Percentiles rank a stretch among this genome's conserved stretches.
Conservation (phyloP, 495 filamentous ascomycete species). For the Chaetomium fimeti region DNA sequence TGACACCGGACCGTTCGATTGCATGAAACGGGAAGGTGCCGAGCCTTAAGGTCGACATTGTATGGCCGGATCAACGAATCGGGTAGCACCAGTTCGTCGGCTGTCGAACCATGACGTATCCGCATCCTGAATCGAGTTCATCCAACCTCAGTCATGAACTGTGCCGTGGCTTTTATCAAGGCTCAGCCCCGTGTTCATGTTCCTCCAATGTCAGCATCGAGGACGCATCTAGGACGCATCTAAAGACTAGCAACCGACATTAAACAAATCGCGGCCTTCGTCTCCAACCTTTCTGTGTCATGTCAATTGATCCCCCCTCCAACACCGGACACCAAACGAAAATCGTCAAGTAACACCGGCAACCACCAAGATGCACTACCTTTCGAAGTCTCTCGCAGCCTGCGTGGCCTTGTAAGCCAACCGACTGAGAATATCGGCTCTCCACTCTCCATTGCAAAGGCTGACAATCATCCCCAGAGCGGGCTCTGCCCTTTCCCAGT, state of each 20-base stretch:
- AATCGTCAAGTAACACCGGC: conserved; percentile 1
- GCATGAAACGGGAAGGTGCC: conserved; percentile 10
- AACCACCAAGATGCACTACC: background rate
- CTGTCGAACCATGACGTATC: conserved; percentile 16
- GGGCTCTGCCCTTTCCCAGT: background rate
- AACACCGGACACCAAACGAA: background rate
- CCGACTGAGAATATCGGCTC: background rate
- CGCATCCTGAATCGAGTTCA: background rate
- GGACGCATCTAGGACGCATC: background rate
- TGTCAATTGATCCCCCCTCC: background rate
- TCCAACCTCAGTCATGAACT: background rate
- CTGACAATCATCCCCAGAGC: conserved; percentile 1
- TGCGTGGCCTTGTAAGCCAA: conserved; percentile 3
- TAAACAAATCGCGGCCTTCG: background rate
- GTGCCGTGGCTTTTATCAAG: background rate
- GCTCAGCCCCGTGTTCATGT: background rate
- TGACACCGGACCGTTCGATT: background rate
- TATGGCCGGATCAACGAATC: conserved; percentile 2
- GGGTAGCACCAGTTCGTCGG: background rate
- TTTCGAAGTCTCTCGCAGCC: background rate
- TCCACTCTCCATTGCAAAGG: background rate
- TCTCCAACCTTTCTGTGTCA: background rate
- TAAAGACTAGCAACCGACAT: background rate
- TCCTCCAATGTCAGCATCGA: background rate
- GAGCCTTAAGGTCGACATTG: background rate